Evolutionary conservation across 1,139 yeast species (phyloP).

Genomic region (Saccharomyces pastorianus): DNA sequence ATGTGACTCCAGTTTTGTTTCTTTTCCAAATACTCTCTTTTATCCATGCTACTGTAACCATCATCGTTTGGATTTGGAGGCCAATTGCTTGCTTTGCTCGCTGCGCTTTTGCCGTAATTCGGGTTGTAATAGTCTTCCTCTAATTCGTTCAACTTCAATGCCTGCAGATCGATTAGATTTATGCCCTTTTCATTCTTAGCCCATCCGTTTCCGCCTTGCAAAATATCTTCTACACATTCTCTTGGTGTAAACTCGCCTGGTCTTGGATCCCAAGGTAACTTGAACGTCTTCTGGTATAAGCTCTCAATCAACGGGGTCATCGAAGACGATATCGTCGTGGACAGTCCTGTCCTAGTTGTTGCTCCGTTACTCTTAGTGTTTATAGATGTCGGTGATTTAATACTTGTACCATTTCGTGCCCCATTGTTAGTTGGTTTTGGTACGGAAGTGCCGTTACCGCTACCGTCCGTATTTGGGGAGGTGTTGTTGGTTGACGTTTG

Average conservation of each 20-base stretch:
- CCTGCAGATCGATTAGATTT: conserved; percentile 38
- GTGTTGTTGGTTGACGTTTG: conserved; percentile 10
- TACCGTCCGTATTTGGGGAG: not conserved
- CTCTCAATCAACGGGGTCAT: conserved; percentile 43
- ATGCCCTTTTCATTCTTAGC: conserved; percentile 40
- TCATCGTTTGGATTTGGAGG: conserved; percentile 1
- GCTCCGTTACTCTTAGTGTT: not conserved
- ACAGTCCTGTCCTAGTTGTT: conserved; percentile 5
- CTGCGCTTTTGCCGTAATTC: not conserved
- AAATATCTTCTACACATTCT: conserved; percentile 66
- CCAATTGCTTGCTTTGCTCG: not conserved
- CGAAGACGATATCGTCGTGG: conserved; percentile 16
- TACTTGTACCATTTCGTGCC: not conserved
- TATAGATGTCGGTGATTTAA: not conserved
- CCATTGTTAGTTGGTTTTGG: not conserved
- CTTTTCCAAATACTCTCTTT: conserved; percentile 14
- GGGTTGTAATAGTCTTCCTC: conserved; percentile 15
- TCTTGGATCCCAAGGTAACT: conserved; percentile 71
- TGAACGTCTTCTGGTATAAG: conserved; percentile 54
- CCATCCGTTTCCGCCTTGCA: conserved; percentile 71
- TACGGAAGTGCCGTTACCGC: conserved; percentile 2
- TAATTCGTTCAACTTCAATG: conserved; percentile 22
- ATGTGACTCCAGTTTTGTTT: conserved; percentile 8
- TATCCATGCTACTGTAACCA: conserved; percentile 14
- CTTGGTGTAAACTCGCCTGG: conserved; percentile 68